phyloP scores from a whole-genome alignment of 2,329 filamentous ascomycete genomes.

The Fusarium buxicola region DNA sequence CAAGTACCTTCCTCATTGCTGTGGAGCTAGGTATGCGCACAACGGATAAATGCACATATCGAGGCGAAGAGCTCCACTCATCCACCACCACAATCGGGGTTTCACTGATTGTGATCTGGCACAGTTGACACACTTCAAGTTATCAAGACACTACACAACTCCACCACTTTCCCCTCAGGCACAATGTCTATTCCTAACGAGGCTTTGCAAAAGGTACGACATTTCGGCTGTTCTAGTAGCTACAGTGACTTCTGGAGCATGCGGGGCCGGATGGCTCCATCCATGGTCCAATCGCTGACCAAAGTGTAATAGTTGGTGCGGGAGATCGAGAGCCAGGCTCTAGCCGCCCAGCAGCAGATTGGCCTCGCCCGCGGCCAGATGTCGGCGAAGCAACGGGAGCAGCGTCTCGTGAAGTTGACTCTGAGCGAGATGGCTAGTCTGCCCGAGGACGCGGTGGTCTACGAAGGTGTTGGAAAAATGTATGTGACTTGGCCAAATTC shows the following conservation, averaged over 20 bases:
- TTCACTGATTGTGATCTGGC: background rate
- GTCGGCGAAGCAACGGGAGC: constrained; percentile 85
- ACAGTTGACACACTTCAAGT: too few relatives aligned
- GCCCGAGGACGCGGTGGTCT: constrained; percentile 81
- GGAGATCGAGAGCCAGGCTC: constrained; percentile 92
- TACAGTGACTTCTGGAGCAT: background rate
- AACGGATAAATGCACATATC: background rate
- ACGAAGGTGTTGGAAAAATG: constrained; percentile 98
- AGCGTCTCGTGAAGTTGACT: constrained; percentile 88
- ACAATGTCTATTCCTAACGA: constrained; percentile 93
- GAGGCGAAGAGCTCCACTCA: background rate
- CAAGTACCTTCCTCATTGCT: background rate
- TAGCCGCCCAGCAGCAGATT: constrained; percentile 92
- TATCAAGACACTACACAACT: background rate
- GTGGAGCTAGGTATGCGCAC: background rate
- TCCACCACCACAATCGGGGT: background rate
- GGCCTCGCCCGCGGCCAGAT: constrained; percentile 87
- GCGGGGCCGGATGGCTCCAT: too few relatives aligned
- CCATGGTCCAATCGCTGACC: constrained; percentile 3
- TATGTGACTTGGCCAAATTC: constrained; percentile 57
- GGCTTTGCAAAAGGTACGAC: constrained; percentile 85
- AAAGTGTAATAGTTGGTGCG: constrained; percentile 75
- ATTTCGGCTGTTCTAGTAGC: background rate
- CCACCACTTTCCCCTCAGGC: background rate
- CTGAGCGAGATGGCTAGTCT: constrained; percentile 83